Evolutionary conservation across 1,139 yeast species (phyloP), one percentile per base, ranked within the genome.

Genomic region (Sugiyamaella grinbergsii): DNA sequence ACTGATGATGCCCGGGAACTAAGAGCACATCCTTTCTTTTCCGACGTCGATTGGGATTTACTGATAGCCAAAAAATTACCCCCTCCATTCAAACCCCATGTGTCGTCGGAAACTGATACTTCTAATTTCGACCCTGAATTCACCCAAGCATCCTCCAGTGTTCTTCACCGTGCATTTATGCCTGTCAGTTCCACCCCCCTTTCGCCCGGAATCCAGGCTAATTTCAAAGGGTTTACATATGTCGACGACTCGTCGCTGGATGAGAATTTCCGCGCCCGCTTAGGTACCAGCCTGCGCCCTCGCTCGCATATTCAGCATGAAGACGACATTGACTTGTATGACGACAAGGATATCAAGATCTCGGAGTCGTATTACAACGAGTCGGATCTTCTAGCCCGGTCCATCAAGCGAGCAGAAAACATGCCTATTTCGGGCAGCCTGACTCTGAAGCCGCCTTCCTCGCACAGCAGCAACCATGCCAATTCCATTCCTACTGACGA

Each of bases 51-150:
- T 68, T 93, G 98, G 98, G 80, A 80, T 28, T 75, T 85, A 51
- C 74, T 93, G 56, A 77, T 77, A 58, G 77, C 81, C 57, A 91
- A 89, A 73, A 85, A 85, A 64, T 80, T 93, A n/a, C 95, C 96
- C 42, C 98, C 98, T 29, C 98, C 98, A 2, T 91, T 90, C 74
- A 89, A 90, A 68, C 98, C 98, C 2, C 96, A 89, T 66, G 79
- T 93, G 58, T 74, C 86, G 5, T 84, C 90, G 33, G 98, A 93
- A 65, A 82, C 94, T 2, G 98, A 93, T 68, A 91, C 96, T 6
- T 86, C 96, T 11, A 93, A 93, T 70, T 93, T 93, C 70, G 98
- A 93, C 67, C 97, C 98, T 5, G 98, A 91, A 69, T 93, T 93
- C 69, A 93, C 98, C 13, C 85, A 84, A 61, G 91, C 95, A 44